Conservation (phyloP, 768 basidiomycete genomes). For the Amanita rubescens region DNA sequence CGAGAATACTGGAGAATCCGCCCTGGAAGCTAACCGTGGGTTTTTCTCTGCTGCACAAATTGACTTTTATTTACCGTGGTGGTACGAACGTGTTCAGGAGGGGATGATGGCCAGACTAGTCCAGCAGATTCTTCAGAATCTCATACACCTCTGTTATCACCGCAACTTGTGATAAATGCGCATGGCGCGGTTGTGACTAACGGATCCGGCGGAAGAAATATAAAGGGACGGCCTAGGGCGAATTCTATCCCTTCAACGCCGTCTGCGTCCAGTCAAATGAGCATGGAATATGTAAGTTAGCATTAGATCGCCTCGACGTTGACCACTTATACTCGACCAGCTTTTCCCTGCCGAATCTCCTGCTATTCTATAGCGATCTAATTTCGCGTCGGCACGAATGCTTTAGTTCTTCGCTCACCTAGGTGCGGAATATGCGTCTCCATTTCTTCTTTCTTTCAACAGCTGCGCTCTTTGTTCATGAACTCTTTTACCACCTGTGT, state of each 20-base stretch:
- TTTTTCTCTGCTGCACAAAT: not conserved
- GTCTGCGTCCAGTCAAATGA: conserved; percentile 10
- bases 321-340: conserved; percentile 9
- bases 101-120: not conserved
- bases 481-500: not conserved
- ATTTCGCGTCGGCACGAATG: no score
- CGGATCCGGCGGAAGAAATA: not conserved
- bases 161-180: not conserved
- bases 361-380: conserved; percentile 7
- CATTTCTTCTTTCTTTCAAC: not conserved
- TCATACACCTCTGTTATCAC: not conserved
- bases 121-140: not conserved
- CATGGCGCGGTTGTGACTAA: not conserved
- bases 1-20: conserved; percentile 6
- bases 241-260: conserved; percentile 5
- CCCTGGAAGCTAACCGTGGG: conserved; percentile 21
- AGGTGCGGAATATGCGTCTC: not conserved
- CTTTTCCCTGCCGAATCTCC: conserved; percentile 22
- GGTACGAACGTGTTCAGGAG: not conserved
- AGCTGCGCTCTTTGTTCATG: not conserved
- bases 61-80: not conserved
- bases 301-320: not conserved
- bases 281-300: conserved; percentile 14
- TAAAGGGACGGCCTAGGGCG: not conserved
- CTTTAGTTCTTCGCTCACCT: no score